Percentiles rank a stretch among this genome's conserved stretches.
phyloP scores from a whole-genome alignment of 768 basidiomycete species.

The Paxillus rubicundulus region DNA sequence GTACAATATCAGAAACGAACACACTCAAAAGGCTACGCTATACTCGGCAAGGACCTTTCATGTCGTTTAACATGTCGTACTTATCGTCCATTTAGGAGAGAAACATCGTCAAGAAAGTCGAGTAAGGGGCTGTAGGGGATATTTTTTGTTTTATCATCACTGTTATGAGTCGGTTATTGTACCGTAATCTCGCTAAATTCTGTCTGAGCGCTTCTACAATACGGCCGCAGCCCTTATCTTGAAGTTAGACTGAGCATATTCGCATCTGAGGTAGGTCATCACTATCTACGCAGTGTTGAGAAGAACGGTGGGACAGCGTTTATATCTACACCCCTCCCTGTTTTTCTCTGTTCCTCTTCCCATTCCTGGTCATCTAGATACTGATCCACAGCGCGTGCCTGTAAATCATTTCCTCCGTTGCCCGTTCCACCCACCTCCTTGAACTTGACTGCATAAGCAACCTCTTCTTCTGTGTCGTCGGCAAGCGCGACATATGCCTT shows the following conservation, averaged over 20 bases:
- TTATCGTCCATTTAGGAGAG: constrained; percentile 25
- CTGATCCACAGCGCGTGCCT: constrained; percentile 50
- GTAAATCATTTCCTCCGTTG: constrained; percentile 29
- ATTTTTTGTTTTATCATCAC: too few species aligned
- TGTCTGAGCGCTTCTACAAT: too few species aligned
- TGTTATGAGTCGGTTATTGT: too few species aligned
- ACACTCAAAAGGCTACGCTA: constrained; percentile 42
- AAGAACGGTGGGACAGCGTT: not conserved
- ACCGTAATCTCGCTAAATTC: too few species aligned
- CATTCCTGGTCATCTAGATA: constrained; percentile 73
- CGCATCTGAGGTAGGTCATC: not conserved
- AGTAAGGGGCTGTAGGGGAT: not conserved
- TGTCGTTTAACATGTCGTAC: not conserved
- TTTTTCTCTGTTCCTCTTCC: constrained; percentile 45
- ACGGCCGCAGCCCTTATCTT: not conserved
- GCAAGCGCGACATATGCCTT: constrained; percentile 70
- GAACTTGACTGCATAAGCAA: constrained; percentile 17
- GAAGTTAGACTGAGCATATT: not conserved
- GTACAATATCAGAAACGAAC: constrained; percentile 42
- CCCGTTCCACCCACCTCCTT: constrained; percentile 23
- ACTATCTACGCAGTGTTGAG: not conserved
- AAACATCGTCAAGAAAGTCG: constrained; percentile 35
- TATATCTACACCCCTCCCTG: constrained; percentile 14
- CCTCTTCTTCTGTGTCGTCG: constrained; percentile 33
- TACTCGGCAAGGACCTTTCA: constrained; percentile 22